Conservation (phyloP, 495 filamentous ascomycete species). For the Xylaria sp. region DNA sequence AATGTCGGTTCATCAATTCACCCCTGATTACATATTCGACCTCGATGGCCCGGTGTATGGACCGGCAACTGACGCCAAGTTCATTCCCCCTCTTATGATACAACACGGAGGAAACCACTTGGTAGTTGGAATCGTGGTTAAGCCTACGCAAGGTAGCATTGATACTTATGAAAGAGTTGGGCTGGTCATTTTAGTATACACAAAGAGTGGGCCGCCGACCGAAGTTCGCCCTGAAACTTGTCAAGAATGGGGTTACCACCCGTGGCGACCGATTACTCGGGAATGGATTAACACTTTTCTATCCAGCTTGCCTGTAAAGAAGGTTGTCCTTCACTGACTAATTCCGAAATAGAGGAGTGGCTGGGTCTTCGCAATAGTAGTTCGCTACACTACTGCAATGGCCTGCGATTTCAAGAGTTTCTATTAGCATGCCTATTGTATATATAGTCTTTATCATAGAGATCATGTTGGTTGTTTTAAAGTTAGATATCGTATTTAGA, state of each 20-base stretch:
- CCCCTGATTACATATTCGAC: slow-evolving; percentile 4
- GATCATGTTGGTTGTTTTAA: not conserved
- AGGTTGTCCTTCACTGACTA: not conserved
- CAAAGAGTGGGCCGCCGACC: not conserved
- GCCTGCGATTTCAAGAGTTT: no score
- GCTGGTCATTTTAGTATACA: slow-evolving; percentile 8
- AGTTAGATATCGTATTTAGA: not conserved
- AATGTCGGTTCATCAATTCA: slow-evolving; percentile 15
- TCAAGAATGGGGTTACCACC: slow-evolving; percentile 18
- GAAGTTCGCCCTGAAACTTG: slow-evolving; percentile 10
- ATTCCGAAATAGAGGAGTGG: not conserved
- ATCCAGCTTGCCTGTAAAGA: not conserved
- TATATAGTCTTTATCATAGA: not conserved
- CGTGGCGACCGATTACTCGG: slow-evolving; percentile 7
- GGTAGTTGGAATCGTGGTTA: not conserved
- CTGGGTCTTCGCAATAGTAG: not conserved
- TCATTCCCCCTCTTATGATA: slow-evolving; percentile 11
- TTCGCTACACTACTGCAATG: not conserved
- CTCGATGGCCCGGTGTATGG: slow-evolving; percentile 3
- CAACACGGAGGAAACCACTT: slow-evolving; percentile 6
- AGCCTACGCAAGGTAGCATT: not conserved
- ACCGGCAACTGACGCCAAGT: not conserved
- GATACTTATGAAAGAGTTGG: slow-evolving; percentile 12
- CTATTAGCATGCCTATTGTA: not conserved
- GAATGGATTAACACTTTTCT: slow-evolving; percentile 14